A percentile compares a stretch with the other conserved stretches of the same genome.
Conservation (phyloP, 306 rosid genomes). For the Sesbania bispinosa region DNA sequence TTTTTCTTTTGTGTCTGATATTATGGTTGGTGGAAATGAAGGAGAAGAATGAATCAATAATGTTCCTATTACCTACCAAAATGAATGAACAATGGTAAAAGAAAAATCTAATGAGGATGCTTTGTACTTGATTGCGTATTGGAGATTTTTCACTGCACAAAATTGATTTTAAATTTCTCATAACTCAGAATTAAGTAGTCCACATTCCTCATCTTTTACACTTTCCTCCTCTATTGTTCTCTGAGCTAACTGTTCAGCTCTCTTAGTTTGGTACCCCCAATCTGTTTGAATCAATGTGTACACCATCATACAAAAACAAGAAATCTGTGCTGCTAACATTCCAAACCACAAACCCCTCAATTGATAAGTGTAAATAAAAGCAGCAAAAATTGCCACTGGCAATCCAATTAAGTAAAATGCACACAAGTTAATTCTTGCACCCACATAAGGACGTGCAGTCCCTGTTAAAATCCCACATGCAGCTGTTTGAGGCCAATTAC, state of each 20-base stretch:
- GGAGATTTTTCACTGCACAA: neutral
- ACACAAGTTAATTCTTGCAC: conserved; percentile 66
- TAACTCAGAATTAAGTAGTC: conserved; percentile 37
- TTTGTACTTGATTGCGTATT: neutral
- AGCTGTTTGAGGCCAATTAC: conserved; percentile 76
- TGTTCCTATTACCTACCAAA: neutral
- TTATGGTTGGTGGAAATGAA: neutral
- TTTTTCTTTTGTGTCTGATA: too few relatives aligned
- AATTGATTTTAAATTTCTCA: conserved; percentile 13
- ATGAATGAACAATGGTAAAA: neutral
- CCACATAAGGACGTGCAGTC: conserved; percentile 70
- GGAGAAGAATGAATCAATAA: neutral
- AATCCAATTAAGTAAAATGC: conserved; percentile 73
- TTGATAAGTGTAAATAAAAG: conserved; percentile 47
- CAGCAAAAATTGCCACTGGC: conserved; percentile 52
- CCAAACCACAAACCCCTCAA: conserved; percentile 75
- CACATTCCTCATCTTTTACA: conserved; percentile 49
- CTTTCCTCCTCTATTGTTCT: neutral
- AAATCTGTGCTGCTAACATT: conserved; percentile 60
- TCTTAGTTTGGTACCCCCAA: conserved; percentile 60
- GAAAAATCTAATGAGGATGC: neutral
- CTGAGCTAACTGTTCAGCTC: too few relatives aligned
- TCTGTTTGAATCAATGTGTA: conserved; percentile 58
- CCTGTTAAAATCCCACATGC: conserved; percentile 71
- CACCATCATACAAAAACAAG: conserved; percentile 67